phyloP scores from a whole-genome alignment of 2,329 filamentous ascomycete genomes.

The Colletotrichum shisoi region DNA sequence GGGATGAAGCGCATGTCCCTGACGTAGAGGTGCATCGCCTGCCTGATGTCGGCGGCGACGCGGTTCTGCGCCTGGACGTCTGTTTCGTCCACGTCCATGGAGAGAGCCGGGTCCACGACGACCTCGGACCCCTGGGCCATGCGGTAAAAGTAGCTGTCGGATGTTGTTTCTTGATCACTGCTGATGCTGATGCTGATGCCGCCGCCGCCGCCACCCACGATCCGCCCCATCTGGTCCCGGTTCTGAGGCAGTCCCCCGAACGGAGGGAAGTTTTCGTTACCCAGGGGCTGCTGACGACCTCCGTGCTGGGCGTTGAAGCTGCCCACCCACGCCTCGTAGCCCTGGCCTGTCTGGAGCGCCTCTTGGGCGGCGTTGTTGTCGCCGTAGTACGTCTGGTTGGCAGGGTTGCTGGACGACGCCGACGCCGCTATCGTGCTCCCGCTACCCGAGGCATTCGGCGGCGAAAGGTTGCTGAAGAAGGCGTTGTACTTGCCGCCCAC shows the following conservation, averaged over 20 bases:
- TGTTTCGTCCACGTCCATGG: background rate
- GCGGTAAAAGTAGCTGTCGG: background rate
- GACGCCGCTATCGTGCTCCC: background rate
- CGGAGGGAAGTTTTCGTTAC: background rate
- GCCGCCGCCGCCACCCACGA: constrained; percentile 12
- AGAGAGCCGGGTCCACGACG: background rate
- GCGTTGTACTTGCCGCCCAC: constrained; percentile 1
- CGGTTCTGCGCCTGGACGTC: constrained; percentile 9
- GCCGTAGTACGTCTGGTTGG: constrained; percentile 8
- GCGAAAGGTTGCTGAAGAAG: background rate
- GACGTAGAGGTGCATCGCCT: constrained; percentile 9
- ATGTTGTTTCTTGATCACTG: background rate
- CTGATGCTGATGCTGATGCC: no score
- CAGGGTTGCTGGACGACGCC: background rate
- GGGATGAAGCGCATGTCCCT: constrained; percentile 31
- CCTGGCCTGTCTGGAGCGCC: constrained; percentile 10
- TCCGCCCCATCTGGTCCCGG: constrained; percentile 14
- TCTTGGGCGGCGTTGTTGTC: constrained; percentile 23
- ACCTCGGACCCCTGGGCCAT: constrained; percentile 7
- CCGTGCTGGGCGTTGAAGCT: constrained; percentile 4
- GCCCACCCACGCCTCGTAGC: constrained; percentile 20
- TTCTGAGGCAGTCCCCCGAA: constrained; percentile 19
- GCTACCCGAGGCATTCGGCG: no score
- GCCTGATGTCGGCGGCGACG: constrained; percentile 9
- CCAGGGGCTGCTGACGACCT: no score